These are phyloP conservation scores for Thyridium curvatum DNA, from an alignment of 2,329 filamentous ascomycete genomes.

Conservation along the genomic window DNA sequence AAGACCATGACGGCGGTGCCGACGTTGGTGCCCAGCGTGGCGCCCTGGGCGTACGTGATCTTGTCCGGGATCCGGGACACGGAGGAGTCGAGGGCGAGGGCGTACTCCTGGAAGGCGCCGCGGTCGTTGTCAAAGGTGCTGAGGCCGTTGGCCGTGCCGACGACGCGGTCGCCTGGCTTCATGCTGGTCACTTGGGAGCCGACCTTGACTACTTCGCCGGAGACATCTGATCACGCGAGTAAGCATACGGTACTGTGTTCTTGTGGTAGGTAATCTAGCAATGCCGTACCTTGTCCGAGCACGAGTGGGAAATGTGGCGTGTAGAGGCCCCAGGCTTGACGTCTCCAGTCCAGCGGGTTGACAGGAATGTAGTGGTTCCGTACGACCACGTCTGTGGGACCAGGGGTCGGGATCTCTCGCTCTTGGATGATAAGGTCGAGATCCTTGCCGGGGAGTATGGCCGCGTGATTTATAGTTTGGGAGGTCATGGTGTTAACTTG, in stretches of 20 bases:
- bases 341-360: constrained; percentile 18
- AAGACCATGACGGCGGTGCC: not conserved
- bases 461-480: constrained; percentile 1
- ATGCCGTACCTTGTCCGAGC: constrained; percentile 8
- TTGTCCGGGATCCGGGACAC: constrained; percentile 4
- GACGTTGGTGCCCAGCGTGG: not conserved
- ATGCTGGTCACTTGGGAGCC: constrained; percentile 91
- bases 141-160: constrained; percentile 30
- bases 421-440: constrained; percentile 7
- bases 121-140: constrained; percentile 1
- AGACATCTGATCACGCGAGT: no score
- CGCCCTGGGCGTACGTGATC: constrained; percentile 5
- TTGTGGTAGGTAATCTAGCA: not conserved
- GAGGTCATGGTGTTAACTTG: no score
- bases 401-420: constrained; percentile 8
- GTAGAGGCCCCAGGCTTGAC: constrained; percentile 17
- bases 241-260: not conserved
- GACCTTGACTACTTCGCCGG: constrained; percentile 30
- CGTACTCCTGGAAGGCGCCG: constrained; percentile 8
- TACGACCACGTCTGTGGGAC: constrained; percentile 8
- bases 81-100: constrained; percentile 1
- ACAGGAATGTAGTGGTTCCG: constrained; percentile 14
- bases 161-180: constrained; percentile 84
- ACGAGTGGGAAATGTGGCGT: constrained; percentile 16
- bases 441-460: not conserved